Evolutionary conservation across 2,329 filamentous ascomycete genomes (phyloP).

Genomic region (Arthrinium phaeospermum): DNA sequence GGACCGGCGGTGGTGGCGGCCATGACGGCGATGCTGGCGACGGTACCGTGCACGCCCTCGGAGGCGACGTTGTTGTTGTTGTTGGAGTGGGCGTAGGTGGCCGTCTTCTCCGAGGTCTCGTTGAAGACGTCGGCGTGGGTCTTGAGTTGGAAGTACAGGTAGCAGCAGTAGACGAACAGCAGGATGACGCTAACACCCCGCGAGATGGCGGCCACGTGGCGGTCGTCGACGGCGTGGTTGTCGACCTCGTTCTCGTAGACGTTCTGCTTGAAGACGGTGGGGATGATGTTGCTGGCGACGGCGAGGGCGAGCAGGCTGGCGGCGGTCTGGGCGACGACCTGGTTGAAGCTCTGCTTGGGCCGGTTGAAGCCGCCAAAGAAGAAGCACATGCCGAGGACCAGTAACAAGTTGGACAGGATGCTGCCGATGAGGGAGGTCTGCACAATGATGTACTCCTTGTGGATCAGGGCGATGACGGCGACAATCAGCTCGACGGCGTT

Average conservation of each 20-base stretch:
- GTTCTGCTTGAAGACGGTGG: slow-evolving; percentile 78
- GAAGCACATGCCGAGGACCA: slow-evolving; percentile 92
- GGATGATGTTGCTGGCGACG: slow-evolving; percentile 84
- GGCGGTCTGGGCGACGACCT: slow-evolving; percentile 88
- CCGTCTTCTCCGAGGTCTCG: slow-evolving; percentile 46
- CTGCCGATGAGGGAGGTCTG: slow-evolving; percentile 92
- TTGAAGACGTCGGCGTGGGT: slow-evolving; percentile 84
- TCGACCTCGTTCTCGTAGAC: slow-evolving; percentile 55
- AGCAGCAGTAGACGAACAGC: slow-evolving; percentile 80
- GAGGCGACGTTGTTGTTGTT: slow-evolving; percentile 18
- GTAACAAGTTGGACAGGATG: slow-evolving; percentile 87
- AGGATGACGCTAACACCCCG: slow-evolving; percentile 81
- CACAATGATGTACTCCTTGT: slow-evolving; percentile 81
- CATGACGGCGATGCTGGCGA: slow-evolving; percentile 41
- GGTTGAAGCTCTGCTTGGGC: slow-evolving; percentile 86
- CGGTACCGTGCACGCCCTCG: slow-evolving; percentile 31
- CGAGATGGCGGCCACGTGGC: slow-evolving; percentile 67
- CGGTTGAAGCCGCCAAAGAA: slow-evolving; percentile 84
- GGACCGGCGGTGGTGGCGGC: slow-evolving; percentile 40
- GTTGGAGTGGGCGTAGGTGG: slow-evolving; percentile 71
- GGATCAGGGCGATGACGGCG: slow-evolving; percentile 78
- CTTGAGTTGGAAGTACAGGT: slow-evolving; percentile 90
- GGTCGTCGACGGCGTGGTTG: slow-evolving; percentile 40
- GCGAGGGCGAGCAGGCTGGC: slow-evolving; percentile 80
- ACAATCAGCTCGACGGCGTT: slow-evolving; percentile 92